phyloP scores from a whole-genome alignment of 2,329 filamentous ascomycete species.

The Apiospora marii region DNA sequence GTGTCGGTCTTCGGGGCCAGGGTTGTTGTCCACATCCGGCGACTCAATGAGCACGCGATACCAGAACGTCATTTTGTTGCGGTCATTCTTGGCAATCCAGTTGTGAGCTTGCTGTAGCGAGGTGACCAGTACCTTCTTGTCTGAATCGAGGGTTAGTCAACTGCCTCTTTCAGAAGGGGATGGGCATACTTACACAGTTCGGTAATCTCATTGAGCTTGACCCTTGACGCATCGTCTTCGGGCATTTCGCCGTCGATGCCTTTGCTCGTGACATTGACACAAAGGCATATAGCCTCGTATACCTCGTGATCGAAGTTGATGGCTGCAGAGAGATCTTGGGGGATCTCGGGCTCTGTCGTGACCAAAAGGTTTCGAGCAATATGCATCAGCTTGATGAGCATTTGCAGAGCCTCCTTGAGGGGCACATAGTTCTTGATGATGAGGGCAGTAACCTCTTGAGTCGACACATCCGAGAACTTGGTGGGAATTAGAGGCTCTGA shows the following conservation, averaged over 20 bases:
- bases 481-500: conserved; percentile 62
- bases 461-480: conserved; percentile 59
- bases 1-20: conserved; percentile 55
- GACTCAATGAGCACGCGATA: conserved; percentile 69
- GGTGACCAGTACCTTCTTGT: conserved; percentile 72
- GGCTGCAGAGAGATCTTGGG: conserved; percentile 70
- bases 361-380: conserved; percentile 71
- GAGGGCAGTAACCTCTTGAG: conserved; percentile 67
- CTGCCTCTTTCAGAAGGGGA: conserved; percentile 19
- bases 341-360: conserved; percentile 69
- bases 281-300: conserved; percentile 70
- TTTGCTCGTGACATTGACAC: conserved; percentile 72
- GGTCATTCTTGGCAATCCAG: conserved; percentile 73
- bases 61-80: conserved; percentile 76
- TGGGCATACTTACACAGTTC: conserved; percentile 62
- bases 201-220: conserved; percentile 68
- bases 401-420: conserved; percentile 68
- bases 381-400: conserved; percentile 72
- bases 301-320: conserved; percentile 72
- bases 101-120: conserved; percentile 73
- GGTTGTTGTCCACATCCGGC: conserved; percentile 54
- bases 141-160: conserved; percentile 46
- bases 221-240: conserved; percentile 62
- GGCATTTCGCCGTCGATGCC: conserved; percentile 70
- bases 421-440: conserved; percentile 69